Percentiles rank a stretch among this genome's conserved stretches.
phyloP scores from a whole-genome alignment of 306 rosid species.

The Pyrus bretschneideri region DNA sequence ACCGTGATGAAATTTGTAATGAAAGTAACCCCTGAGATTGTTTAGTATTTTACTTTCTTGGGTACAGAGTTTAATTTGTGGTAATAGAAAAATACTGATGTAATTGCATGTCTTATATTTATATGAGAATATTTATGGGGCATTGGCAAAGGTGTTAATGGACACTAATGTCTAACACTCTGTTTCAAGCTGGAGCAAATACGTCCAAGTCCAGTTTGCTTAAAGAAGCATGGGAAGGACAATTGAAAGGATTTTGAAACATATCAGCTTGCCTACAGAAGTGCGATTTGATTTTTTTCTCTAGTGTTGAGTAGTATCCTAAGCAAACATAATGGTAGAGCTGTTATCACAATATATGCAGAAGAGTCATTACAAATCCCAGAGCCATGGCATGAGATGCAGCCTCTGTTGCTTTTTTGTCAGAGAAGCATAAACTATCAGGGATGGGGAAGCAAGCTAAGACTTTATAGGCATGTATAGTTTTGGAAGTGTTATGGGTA shows the following conservation, averaged over 20 bases:
- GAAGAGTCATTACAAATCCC: neutral
- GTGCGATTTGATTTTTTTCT: neutral
- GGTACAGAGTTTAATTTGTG: neutral
- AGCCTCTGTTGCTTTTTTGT: neutral
- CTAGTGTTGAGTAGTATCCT: neutral
- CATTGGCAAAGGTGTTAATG: neutral
- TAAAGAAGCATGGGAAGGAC: neutral
- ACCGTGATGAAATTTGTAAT: neutral
- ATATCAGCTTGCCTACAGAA: neutral
- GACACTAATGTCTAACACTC: neutral
- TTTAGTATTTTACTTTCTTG: neutral
- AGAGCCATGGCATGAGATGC: neutral
- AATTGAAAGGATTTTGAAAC: neutral
- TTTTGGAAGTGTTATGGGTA: no score
- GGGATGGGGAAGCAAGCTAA: no score
- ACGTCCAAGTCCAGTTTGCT: neutral
- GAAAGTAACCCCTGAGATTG: neutral
- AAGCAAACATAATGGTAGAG: neutral
- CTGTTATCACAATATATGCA: neutral
- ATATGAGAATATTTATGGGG: neutral
- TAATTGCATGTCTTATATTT: neutral
- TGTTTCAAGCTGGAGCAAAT: neutral
- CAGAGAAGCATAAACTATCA: no score
- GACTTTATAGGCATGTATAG: no score
- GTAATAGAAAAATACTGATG: neutral